A percentile compares a stretch with the other conserved stretches of the same genome.
phyloP scores from a whole-genome alignment of 495 filamentous ascomycete species.

The Aspergillus egyptiacus region DNA sequence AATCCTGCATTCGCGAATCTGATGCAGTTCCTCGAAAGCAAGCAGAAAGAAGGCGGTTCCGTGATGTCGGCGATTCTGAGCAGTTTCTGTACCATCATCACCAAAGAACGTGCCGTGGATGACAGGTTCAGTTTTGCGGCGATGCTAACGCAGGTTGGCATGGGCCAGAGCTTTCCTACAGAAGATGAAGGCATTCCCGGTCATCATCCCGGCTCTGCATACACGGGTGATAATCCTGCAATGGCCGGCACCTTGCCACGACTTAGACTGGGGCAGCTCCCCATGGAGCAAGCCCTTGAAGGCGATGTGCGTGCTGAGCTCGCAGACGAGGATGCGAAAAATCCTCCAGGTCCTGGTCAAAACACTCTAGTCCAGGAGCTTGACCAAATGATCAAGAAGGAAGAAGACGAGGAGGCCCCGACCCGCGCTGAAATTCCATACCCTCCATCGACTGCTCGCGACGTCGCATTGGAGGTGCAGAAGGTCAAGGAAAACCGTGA shows the following conservation, averaged over 20 bases:
- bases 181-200: conserved; percentile 93
- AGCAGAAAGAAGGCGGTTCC: conserved; percentile 68
- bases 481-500: conserved; percentile 93
- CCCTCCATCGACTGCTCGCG: conserved; percentile 76
- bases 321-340: conserved; percentile 66
- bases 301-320: conserved; percentile 79
- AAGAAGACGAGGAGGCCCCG: conserved; percentile 79
- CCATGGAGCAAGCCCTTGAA: conserved; percentile 70
- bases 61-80: conserved; percentile 71
- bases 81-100: conserved; percentile 64
- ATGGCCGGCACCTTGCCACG: conserved; percentile 47
- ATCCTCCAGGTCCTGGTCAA: conserved; percentile 60
- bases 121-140: conserved; percentile 76
- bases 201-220: conserved; percentile 77
- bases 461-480: conserved; percentile 89
- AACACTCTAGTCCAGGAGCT: conserved; percentile 68
- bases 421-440: conserved; percentile 71
- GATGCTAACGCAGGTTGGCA: conserved; percentile 58
- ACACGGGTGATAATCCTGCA: conserved; percentile 59
- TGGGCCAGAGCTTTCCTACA: conserved; percentile 62
- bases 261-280: conserved; percentile 71
- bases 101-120: conserved; percentile 67
- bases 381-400: conserved; percentile 82
- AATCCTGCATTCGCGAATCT: conserved; percentile 70
- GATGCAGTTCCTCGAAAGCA: conserved; percentile 80